Base-by-base conservation (phyloP, 495 filamentous ascomycete species). In the Aspergillus wentii region DNA sequence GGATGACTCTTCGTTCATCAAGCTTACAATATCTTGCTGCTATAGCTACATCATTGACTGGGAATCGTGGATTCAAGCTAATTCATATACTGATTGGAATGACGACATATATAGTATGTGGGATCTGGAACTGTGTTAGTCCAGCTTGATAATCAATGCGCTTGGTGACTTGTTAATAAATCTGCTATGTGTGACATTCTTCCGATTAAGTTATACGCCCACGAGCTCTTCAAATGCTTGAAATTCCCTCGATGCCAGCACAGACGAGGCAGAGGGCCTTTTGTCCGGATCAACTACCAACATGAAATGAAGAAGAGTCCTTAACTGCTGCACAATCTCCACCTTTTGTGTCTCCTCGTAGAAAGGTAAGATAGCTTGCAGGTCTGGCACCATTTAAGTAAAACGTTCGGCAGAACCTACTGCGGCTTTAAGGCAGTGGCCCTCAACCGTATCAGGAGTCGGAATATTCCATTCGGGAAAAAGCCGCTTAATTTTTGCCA, bases 401-500 rank as follows among this genome's bases (percentile, higher is more conserved):
- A 20, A 31, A 11, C 11, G 25, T 23, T 8, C 26, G 8, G 37
- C 37, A 23, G 4, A 15, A 19, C 17, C 1, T 20, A 40, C 37
- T 14, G 18, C 27, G 16, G 27, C 11, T 32, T 31, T 40, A 23
- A 40, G 28, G 4, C 15, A 9, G 23, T 23, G 11, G 26, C 13
- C 28, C 1, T 40, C 17, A 13, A 40, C 37, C 9, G 31, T 29
- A 6, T 40, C 37, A n/a, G 37, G 28, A 40, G 17, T 16, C 10
- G 37, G 37, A 22, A 38, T 29, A 31, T 31, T 8, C 27, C 37
- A 40, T 10, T 23, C 2, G 5, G 37, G 37, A 22, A 32, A 40
- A 9, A 40, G 37, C 28, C 28, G 37, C 27, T 32, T 40, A 22
- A 40, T 40, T 29, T 40, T 40, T 10, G 37, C 37, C 37, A 40